A percentile compares a stretch with the other conserved stretches of the same genome.
These are phyloP conservation scores for Coffea eugenioides DNA, from an alignment of 257 asterid species.

Conservation along the genomic window DNA sequence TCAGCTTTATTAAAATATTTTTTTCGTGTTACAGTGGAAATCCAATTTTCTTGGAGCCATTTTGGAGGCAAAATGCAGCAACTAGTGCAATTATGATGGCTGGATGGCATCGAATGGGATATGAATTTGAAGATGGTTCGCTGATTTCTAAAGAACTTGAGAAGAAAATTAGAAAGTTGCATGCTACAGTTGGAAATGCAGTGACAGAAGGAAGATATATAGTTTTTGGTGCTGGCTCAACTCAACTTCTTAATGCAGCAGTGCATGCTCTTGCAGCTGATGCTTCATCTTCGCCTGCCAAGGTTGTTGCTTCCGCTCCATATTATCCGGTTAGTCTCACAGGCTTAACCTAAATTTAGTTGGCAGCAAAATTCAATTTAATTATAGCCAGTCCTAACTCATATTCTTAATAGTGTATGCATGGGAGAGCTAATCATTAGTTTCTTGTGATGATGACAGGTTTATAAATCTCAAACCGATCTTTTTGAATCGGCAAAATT, in stretches of 20 bases:
- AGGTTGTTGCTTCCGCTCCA: conserved; percentile 55
- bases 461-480: conserved; percentile 50
- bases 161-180: conserved; percentile 38
- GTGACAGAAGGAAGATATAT: conserved; percentile 45
- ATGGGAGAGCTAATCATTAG: too few species aligned
- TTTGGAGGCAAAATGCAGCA: conserved; percentile 39
- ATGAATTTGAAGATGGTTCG: conserved; percentile 24
- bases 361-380: conserved; percentile 23
- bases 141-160: conserved; percentile 43
- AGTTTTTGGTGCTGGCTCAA: conserved; percentile 66
- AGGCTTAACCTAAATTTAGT: background rate
- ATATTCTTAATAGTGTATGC: too few species aligned
- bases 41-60: conserved; percentile 36
- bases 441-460: conserved; percentile 25
- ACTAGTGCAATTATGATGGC: conserved; percentile 54
- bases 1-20: background rate
- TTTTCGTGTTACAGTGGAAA: conserved; percentile 30
- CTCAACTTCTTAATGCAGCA: conserved; percentile 68
- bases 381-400: conserved; percentile 13
- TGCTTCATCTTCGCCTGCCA: conserved; percentile 46
- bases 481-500: conserved; percentile 35
- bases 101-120: conserved; percentile 92
- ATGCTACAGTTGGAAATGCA: conserved; percentile 49
- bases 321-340: conserved; percentile 45
- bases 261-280: conserved; percentile 57